These are phyloP conservation scores for Larix sibirica DNA, from an alignment of 83 land plant species.

Conservation along the genomic window DNA sequence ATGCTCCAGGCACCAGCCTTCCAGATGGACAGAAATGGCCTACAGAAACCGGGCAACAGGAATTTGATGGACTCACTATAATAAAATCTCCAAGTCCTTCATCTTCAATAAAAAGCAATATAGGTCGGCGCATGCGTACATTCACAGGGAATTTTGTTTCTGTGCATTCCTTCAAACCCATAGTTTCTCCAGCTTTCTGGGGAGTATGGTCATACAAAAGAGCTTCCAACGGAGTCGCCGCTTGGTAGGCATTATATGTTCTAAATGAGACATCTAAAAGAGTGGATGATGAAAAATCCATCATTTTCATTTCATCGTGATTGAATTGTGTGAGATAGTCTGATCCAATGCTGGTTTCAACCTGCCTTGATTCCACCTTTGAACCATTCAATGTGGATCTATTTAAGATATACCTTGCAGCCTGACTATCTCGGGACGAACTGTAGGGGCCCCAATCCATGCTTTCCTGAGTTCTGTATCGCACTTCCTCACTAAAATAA, in stretches of 20 bases:
- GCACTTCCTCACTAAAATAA: not conserved
- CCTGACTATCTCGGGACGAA: not conserved
- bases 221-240: not conserved
- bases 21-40: conserved; percentile 2
- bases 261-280: not conserved
- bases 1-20: not conserved
- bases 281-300: not conserved
- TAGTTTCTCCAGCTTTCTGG: not conserved
- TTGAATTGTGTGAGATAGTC: not conserved
- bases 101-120: conserved; percentile 17
- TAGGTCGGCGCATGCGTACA: not conserved
- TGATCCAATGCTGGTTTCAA: not conserved
- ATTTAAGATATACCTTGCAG: not conserved
- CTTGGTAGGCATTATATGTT: not conserved
- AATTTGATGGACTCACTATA: not conserved
- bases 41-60: not conserved
- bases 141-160: conserved; percentile 9
- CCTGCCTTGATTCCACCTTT: conserved; percentile 5
- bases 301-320: not conserved
- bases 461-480: conserved; percentile 7
- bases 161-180: conserved; percentile 1
- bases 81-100: conserved; percentile 12
- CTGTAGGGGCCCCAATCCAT: conserved; percentile 8
- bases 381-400: not conserved
- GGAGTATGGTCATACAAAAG: not conserved